Evolutionary conservation across 169 alveolate genomes (phyloP).

Genomic region (Plasmodium sp.): DNA sequence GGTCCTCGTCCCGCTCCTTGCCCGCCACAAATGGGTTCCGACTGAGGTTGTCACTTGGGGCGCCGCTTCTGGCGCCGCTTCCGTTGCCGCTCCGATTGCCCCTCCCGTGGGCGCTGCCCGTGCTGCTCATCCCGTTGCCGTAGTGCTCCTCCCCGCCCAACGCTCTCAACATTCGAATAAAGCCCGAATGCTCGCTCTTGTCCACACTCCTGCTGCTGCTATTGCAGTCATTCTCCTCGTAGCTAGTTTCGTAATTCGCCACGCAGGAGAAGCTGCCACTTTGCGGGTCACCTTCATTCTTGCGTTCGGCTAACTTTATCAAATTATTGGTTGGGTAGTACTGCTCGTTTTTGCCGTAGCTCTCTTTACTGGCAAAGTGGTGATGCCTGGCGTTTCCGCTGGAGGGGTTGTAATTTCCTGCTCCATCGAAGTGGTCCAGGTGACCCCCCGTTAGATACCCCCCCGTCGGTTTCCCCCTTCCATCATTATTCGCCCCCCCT

Average conservation of each 20-base stretch:
- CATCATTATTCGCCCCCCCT: not conserved
- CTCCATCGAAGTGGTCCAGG: not conserved
- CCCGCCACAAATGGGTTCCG: not conserved
- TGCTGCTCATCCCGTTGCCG: not conserved
- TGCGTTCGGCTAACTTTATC: not conserved
- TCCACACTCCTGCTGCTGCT: not conserved
- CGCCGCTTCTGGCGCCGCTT: not conserved
- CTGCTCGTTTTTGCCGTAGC: not conserved
- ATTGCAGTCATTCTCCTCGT: not conserved
- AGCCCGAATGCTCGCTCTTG: not conserved
- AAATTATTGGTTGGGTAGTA: not conserved
- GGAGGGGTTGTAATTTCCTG: not conserved
- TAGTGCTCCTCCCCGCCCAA: not conserved
- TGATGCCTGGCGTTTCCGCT: not conserved
- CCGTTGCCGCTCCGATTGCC: not conserved
- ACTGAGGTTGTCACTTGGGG: not conserved
- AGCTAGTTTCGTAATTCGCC: not conserved
- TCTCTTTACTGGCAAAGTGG: not conserved
- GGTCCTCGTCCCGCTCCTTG: conserved; percentile 2
- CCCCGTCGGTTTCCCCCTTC: too few species aligned
- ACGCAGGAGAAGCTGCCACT: not conserved
- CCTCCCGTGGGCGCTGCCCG: not conserved
- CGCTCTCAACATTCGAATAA: not conserved
- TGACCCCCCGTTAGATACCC: too few species aligned
- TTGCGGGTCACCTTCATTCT: not conserved